Evolutionary conservation across 2,329 filamentous ascomycete species (phyloP), one percentile per base, ranked within the genome.

Genomic region (Hypoxylon sp.): DNA sequence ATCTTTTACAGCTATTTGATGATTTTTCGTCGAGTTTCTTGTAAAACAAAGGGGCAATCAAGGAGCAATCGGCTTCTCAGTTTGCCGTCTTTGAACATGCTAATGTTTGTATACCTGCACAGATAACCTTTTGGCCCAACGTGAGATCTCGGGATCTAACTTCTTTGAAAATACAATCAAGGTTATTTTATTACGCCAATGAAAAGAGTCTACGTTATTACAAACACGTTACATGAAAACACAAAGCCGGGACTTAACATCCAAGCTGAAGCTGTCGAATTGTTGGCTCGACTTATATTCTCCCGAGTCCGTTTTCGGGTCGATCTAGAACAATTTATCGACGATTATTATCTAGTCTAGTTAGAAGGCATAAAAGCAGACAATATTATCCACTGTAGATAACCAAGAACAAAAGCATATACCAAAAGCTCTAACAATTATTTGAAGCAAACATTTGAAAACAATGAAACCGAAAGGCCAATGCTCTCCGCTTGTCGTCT

Each of bases 271-370:
- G 53, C 11, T 57, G 10, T 24, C 53, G 26, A 47, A 19, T 14
- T 13, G n/a, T 17, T 39, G 17, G 31, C 44, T 59, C 50, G 50
- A 50, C 39, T 44, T 19, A 9, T 3, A 19, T 19, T 22, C 14
- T 24, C n/a, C 22, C 24, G 13, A 29, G 44, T 59, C 55, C 44
- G 46, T 39, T 59, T 59, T 59, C 55, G 17, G 44, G 24, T 6
- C 26, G 44, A 39, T 50, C 44, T 50, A 59, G 55, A 59, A 29
- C 55, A 9, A 11, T 31, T 50, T 13, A 39, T 47, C 14, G 10
- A 39, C 14, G 39, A 17, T 22, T 11, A 37, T 11, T 24, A 52
- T 31, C 8, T 29, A 17, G n/a, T 17, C 3, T 44, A 29, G 6
- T 11, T 19, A 17, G 17, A 29, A 13, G n/a, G 11, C n/a, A 42